phyloP scores from a whole-genome alignment of 768 basidiomycete genomes.

The Cystofilobasidium bisporidii region DNA sequence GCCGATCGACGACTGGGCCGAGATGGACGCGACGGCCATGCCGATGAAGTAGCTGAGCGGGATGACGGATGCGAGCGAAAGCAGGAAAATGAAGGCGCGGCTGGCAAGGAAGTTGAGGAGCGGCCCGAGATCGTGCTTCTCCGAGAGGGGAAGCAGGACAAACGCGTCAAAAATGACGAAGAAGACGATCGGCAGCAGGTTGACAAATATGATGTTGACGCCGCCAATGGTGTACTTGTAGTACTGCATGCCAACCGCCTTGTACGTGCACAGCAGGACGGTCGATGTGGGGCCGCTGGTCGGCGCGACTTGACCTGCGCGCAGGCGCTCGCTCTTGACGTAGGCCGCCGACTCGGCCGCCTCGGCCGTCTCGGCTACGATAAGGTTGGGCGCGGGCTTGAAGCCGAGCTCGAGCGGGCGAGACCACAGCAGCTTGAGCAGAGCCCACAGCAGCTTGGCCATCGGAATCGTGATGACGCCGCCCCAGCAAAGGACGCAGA shows the following conservation, averaged over 20 bases:
- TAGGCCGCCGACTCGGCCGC: constrained; percentile 6
- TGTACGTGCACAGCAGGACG: constrained; percentile 87
- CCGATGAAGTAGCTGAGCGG: constrained; percentile 98
- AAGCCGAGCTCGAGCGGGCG: constrained; percentile 82
- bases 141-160: constrained; percentile 57
- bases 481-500: constrained; percentile 89
- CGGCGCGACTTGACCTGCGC: constrained; percentile 76
- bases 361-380: constrained; percentile 42
- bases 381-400: constrained; percentile 66
- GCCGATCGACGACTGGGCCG: constrained; percentile 95
- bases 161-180: constrained; percentile 92
- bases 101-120: constrained; percentile 62
- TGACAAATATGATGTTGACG: constrained; percentile 96
- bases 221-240: constrained; percentile 99
- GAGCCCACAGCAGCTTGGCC: constrained; percentile 94
- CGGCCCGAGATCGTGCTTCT: constrained; percentile 52
- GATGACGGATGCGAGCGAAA: constrained; percentile 82
- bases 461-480: constrained; percentile 91
- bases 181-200: constrained; percentile 84
- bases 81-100: constrained; percentile 67
- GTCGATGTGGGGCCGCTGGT: constrained; percentile 70
- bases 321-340: constrained; percentile 41
- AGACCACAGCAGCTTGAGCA: constrained; percentile 67
- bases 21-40: constrained; percentile 98
- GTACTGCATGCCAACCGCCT: constrained; percentile 78